Conservation (phyloP, 1,139 yeast species). For the Pichia sp. region DNA sequence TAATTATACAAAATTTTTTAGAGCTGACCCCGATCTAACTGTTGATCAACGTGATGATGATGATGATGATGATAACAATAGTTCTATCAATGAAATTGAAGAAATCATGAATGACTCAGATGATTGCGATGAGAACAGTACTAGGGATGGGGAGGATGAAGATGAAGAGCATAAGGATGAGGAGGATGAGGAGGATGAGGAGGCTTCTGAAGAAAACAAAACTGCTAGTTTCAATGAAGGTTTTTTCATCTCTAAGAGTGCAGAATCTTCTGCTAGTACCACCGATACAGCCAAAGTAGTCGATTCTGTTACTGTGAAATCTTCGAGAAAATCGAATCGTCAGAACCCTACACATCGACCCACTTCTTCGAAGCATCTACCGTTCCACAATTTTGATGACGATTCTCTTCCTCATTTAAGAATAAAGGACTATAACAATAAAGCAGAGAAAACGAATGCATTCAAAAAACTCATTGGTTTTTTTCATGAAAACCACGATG, state of each 20-base stretch:
- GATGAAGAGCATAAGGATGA: background rate
- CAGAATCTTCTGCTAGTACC: too few relatives aligned
- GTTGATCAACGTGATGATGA: too few relatives aligned
- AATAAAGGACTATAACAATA: background rate
- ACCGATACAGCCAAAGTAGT: too few relatives aligned
- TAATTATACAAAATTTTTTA: too few relatives aligned
- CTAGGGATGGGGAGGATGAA: background rate
- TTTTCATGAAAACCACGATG: background rate
- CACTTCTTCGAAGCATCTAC: too few relatives aligned
- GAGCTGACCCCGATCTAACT: too few relatives aligned
- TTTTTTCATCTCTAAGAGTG: too few relatives aligned
- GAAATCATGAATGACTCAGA: constrained; percentile 6
- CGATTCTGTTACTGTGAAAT: too few relatives aligned
- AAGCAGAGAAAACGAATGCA: background rate
- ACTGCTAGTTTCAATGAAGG: background rate
- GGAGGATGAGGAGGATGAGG: constrained; percentile 1
- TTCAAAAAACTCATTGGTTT: background rate
- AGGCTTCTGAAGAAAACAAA: constrained; percentile 1
- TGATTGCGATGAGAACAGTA: background rate
- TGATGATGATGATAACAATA: too few relatives aligned
- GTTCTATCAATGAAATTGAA: constrained; percentile 1
- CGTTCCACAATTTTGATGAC: background rate
- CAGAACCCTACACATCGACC: too few relatives aligned
- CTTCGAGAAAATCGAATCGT: too few relatives aligned
- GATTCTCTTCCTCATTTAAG: background rate